These are phyloP conservation scores for Tubosaeta sp. DNA, from an alignment of 768 basidiomycete species.

Conservation along the genomic window DNA sequence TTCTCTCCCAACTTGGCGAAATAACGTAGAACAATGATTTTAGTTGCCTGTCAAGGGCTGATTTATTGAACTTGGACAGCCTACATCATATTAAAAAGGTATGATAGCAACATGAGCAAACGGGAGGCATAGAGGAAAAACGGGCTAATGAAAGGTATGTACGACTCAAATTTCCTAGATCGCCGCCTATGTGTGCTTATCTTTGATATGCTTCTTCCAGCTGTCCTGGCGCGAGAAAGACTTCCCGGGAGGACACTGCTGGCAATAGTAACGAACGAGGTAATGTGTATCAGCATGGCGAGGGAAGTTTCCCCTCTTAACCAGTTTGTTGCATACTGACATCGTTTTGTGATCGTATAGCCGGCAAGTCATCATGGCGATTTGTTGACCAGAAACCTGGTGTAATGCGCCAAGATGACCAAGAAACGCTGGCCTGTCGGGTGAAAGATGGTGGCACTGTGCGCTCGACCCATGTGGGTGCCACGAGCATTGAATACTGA, in stretches of 20 bases:
- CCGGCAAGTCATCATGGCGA: slow-evolving; percentile 1
- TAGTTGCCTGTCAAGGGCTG: not conserved
- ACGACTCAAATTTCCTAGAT: not conserved
- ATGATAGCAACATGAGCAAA: not conserved
- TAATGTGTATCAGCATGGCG: slow-evolving; percentile 20
- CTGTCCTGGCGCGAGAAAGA: slow-evolving; percentile 24
- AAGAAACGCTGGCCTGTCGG: slow-evolving; percentile 10
- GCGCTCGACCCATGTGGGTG: not conserved
- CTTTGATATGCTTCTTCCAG: slow-evolving; percentile 9
- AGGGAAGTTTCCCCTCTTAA: slow-evolving; percentile 13
- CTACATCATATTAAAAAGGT: not conserved
- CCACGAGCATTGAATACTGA: slow-evolving; percentile 10
- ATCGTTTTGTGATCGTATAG: slow-evolving; percentile 2
- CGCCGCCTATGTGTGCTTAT: not conserved
- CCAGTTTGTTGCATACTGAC: not conserved
- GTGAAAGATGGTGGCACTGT: slow-evolving; percentile 2
- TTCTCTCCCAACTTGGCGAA: too few relatives aligned
- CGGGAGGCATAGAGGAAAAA: not conserved
- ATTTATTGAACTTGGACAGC: not conserved
- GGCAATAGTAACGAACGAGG: slow-evolving; percentile 11
- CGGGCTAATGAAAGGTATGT: not conserved
- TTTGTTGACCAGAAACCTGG: slow-evolving; percentile 7
- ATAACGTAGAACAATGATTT: too few relatives aligned
- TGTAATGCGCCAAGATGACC: slow-evolving; percentile 11
- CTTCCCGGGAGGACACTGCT: slow-evolving; percentile 5